Base-by-base conservation (phyloP, 805 yeast genomes). In the Hanseniaspora clermontiae region DNA sequence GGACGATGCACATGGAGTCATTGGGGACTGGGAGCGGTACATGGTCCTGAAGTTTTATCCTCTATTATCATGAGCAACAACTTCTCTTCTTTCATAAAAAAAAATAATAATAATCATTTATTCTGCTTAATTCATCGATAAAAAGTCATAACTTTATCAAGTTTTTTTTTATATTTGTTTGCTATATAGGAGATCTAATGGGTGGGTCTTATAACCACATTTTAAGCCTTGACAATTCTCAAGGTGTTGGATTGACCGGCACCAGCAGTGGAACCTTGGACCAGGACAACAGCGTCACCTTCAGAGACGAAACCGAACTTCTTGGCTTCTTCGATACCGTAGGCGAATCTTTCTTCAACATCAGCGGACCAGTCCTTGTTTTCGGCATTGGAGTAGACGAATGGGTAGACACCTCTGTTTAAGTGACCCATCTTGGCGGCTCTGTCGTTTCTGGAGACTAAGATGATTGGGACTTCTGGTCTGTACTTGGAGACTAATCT, bases 241-340 rank as follows among this genome's bases (percentile, higher is more conserved):
- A 93, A 80, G 62, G 98, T 93, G 86, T 93, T 93, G 70, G 98
- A 87, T 84, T 93, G 96, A 71, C 98, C 98, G 64, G 88, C 79
- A 77, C 97, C 97, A 73, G 91, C 86, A 70, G 95, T 87, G 91
- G 95, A 93, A 73, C 98, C 98, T 80, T 93, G 98, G 73, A 93
- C 85, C 70, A 95, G 87, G 64, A 93, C 87, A 66, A 88, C 84
- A 60, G 85, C 76, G 72, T 89, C 96, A 74, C 96, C 96, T 74
- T 81, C 83, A 66, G 75, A 73, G 71, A 93, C 77, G 74, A 93
- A 81, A 66, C 95, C 95, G 67, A 90, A 81, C 61, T 79, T 83
- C 67, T 83, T 78, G 64, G 96, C 96, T 77, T 87, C 89, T 64
- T 81, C 77, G 71, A 91, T 83, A 72, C 96, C 97, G 82, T 84